phyloP scores from a whole-genome alignment of 2,329 filamentous ascomycete genomes.

The Aspergillus aculeatus region DNA sequence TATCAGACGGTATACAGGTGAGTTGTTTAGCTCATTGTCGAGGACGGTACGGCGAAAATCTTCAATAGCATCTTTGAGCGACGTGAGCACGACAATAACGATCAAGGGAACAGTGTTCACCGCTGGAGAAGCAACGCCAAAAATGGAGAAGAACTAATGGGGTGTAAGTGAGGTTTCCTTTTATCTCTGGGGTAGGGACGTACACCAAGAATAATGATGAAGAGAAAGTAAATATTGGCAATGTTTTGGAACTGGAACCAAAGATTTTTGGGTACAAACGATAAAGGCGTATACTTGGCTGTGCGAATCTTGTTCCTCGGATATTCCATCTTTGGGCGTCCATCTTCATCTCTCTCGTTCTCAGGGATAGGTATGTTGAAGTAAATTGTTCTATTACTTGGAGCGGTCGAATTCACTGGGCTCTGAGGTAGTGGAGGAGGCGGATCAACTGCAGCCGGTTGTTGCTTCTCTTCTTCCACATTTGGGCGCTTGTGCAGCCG shows the following conservation, averaged over 20 bases:
- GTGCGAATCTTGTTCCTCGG: slow-evolving; percentile 96
- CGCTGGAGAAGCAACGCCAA: slow-evolving; percentile 86
- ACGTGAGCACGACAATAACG: slow-evolving; percentile 82
- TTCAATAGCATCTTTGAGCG: slow-evolving; percentile 92
- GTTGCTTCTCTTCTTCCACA: slow-evolving; percentile 68
- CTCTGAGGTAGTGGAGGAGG: slow-evolving; percentile 29
- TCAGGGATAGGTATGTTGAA: slow-evolving; percentile 82
- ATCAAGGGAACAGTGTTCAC: slow-evolving; percentile 89
- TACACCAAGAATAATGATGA: slow-evolving; percentile 91
- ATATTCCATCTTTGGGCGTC: slow-evolving; percentile 67
- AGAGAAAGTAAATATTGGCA: slow-evolving; percentile 97
- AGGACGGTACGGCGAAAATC: slow-evolving; percentile 89
- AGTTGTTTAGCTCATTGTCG: slow-evolving; percentile 94
- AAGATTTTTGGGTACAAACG: slow-evolving; percentile 93
- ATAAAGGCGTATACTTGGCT: slow-evolving; percentile 93
- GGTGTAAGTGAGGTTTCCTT: slow-evolving; percentile 21
- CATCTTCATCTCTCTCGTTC: slow-evolving; percentile 75
- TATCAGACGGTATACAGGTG: slow-evolving; percentile 82
- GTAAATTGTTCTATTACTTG: slow-evolving; percentile 49
- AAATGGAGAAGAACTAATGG: slow-evolving; percentile 85
- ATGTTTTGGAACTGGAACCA: slow-evolving; percentile 99
- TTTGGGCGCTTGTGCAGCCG: slow-evolving; percentile 64
- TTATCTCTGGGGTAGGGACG: slow-evolving; percentile 39
- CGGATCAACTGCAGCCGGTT: slow-evolving; percentile 44
- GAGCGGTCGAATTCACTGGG: slow-evolving; percentile 44